Conservation (phyloP, 2,329 filamentous ascomycete genomes). For the Ophiostoma tasmaniense region DNA sequence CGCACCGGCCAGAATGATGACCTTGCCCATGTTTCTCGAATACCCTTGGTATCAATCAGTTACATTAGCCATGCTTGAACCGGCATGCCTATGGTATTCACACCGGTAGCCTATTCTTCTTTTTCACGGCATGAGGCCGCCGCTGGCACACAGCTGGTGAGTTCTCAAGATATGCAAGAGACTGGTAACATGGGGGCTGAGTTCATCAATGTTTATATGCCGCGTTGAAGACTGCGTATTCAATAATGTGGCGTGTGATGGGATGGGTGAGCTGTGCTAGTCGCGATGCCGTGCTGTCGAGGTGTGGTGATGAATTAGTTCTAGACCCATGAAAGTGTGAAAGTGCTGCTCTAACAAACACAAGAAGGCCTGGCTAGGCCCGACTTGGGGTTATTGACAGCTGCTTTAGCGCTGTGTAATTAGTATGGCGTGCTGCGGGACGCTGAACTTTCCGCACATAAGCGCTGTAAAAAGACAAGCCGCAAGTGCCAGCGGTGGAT, state of each 20-base stretch:
- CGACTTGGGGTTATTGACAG: not conserved
- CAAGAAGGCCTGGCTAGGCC: not conserved
- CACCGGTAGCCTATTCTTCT: not conserved
- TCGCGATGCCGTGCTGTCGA: not conserved
- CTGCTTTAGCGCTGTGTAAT: not conserved
- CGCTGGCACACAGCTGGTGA: not conserved
- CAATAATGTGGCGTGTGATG: not conserved
- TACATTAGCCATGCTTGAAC: not conserved
- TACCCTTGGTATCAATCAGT: not conserved
- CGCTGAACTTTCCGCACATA: not conserved
- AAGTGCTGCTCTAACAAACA: not conserved
- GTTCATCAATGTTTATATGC: not conserved
- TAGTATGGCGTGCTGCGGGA: not conserved
- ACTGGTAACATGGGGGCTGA: not conserved
- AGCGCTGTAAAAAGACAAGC: not conserved
- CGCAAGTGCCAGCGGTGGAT: not conserved
- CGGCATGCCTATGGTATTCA: not conserved
- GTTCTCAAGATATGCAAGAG: not conserved
- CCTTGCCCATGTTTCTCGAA: slow-evolving; percentile 19
- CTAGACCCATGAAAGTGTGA: not conserved
- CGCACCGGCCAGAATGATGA: slow-evolving; percentile 43
- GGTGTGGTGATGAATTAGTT: not conserved
- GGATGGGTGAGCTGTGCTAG: not conserved
- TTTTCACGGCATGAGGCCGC: not conserved
- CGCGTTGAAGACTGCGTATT: not conserved